Conservation (phyloP, 352 stramenopile species). For the Pythium dissimile region DNA sequence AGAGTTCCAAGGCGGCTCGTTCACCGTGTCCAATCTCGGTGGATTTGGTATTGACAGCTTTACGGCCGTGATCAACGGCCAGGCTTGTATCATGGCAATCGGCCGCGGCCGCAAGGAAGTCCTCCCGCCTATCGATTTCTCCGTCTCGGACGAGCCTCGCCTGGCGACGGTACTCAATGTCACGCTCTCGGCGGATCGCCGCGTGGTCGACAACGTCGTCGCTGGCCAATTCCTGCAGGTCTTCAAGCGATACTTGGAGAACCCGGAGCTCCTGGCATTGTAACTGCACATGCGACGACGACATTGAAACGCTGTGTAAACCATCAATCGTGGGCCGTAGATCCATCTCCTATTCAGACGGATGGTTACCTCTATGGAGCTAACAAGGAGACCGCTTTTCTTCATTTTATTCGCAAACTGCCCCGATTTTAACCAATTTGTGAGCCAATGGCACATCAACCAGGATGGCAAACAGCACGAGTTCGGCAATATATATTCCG, state of each 20-base stretch:
- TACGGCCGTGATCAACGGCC: conserved; percentile 98
- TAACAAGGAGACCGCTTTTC: too few relatives aligned
- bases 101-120: conserved; percentile 91
- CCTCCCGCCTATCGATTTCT: conserved; percentile 43
- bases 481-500: too few relatives aligned
- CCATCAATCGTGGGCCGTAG: too few relatives aligned
- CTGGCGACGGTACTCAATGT: conserved; percentile 94
- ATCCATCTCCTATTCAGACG: too few relatives aligned
- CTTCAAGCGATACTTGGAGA: conserved; percentile 97
- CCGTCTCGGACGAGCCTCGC: conserved; percentile 60
- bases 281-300: too few relatives aligned
- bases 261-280: conserved; percentile 88
- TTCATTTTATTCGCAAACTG: too few relatives aligned
- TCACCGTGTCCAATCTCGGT: conserved; percentile 99
- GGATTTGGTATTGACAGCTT: conserved; percentile 98
- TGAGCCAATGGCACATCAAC: too few relatives aligned
- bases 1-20: conserved; percentile 99
- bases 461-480: too few relatives aligned
- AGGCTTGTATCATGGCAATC: conserved; percentile 98
- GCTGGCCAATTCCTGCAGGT: conserved; percentile 94
- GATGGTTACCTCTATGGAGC: too few relatives aligned
- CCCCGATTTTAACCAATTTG: too few relatives aligned
- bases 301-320: too few relatives aligned
- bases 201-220: conserved; percentile 97
- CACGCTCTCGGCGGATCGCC: conserved; percentile 95